These are phyloP conservation scores for Alternaria brassicicola DNA, from an alignment of 2,329 filamentous ascomycete genomes.

Conservation along the genomic window DNA sequence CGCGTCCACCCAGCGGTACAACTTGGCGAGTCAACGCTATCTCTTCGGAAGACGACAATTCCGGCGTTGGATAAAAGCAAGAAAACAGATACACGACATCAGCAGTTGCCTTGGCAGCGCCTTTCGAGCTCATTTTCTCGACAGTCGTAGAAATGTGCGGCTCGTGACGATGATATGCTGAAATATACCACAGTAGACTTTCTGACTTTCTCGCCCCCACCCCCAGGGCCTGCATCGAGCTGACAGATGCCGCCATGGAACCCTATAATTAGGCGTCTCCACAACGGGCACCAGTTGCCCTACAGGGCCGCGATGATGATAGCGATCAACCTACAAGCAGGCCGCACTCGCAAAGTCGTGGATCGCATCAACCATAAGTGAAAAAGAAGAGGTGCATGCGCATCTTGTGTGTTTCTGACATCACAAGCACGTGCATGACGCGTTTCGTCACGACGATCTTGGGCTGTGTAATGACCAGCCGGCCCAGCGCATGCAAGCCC, in stretches of 20 bases:
- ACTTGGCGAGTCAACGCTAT: constrained; percentile 7
- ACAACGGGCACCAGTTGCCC: constrained; percentile 13
- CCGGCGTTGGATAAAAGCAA: constrained; percentile 2
- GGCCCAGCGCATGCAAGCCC: constrained; percentile 15
- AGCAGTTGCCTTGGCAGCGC: background rate
- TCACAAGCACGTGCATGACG: constrained; percentile 38
- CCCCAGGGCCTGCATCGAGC: constrained; percentile 5
- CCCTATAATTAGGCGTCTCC: constrained; percentile 23
- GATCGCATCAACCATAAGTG: background rate
- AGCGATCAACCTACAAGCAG: background rate
- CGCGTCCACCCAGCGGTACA: background rate
- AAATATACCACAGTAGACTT: background rate
- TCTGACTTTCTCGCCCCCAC: constrained; percentile 7
- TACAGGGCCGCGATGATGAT: background rate
- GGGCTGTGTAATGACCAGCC: constrained; percentile 14
- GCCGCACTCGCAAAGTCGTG: background rate
- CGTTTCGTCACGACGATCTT: constrained; percentile 19
- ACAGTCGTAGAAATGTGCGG: background rate
- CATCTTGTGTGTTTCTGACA: constrained; percentile 21
- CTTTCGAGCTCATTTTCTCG: background rate
- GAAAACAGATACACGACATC: background rate
- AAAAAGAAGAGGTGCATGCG: background rate
- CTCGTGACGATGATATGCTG: background rate
- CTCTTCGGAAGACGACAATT: background rate
- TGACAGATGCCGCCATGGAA: constrained; percentile 11